Percentiles rank a stretch among this genome's conserved stretches.
phyloP scores from a whole-genome alignment of 1,139 yeast species.

The Pichia norvegensis region DNA sequence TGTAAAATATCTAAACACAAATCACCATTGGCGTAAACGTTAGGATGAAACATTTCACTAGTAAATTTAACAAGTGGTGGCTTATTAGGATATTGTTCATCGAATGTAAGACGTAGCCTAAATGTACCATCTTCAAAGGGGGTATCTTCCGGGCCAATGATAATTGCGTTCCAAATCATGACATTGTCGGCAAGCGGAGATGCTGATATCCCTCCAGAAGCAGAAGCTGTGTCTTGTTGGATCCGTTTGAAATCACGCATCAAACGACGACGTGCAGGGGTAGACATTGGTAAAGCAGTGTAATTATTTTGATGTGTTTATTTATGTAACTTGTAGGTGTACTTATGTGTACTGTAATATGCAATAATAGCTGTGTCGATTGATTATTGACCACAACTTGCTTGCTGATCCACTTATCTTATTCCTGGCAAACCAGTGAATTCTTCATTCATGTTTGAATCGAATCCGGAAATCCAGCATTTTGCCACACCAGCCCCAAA shows the following conservation, averaged over 20 bases:
- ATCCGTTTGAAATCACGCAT: conserved; percentile 98
- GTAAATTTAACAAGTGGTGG: conserved; percentile 91
- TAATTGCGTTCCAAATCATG: conserved; percentile 97
- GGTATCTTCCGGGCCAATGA: conserved; percentile 95
- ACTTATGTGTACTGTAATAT: no score
- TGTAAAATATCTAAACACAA: conserved; percentile 92
- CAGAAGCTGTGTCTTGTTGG: conserved; percentile 74
- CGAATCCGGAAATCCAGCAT: no score
- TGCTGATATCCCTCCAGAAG: conserved; percentile 93
- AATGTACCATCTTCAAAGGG: conserved; percentile 98
- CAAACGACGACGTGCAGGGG: conserved; percentile 95
- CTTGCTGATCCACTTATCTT: no score
- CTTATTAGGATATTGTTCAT: conserved; percentile 95
- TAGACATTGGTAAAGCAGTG: conserved; percentile 88
- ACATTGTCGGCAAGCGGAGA: conserved; percentile 96
- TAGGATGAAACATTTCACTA: conserved; percentile 96
- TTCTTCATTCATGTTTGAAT: no score
- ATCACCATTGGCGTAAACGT: conserved; percentile 93
- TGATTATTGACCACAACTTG: no score
- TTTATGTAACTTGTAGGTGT: no score
- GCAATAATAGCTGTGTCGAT: no score
- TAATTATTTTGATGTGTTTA: no score
- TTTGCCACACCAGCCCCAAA: background rate
- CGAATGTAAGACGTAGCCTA: conserved; percentile 76
- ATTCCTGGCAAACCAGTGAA: no score